Evolutionary conservation across 139 green algal genomes (phyloP).

Genomic region (Yamagishiella unicocca): DNA sequence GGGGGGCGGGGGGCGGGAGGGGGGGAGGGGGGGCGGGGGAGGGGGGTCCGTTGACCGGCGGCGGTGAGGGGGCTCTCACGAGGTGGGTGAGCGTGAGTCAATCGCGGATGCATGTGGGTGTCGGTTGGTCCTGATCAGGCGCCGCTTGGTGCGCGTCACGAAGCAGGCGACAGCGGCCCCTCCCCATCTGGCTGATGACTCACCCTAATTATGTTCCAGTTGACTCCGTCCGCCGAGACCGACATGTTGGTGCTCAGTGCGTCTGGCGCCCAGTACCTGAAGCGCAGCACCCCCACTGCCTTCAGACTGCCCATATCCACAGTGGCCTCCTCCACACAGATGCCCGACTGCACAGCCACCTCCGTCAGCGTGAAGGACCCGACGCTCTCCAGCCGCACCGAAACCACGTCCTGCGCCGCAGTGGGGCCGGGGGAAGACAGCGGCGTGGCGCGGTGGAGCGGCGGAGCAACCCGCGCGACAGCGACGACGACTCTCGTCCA

Average conservation of each 20-base stretch:
- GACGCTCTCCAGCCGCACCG: constrained; percentile 10
- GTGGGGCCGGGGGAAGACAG: too few relatives aligned
- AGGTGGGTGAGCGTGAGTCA: too few relatives aligned
- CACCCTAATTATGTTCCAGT: constrained; percentile 2
- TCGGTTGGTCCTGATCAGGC: too few relatives aligned
- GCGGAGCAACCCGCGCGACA: too few relatives aligned
- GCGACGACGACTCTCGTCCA: too few relatives aligned
- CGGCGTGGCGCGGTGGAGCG: too few relatives aligned
- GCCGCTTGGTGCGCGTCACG: too few relatives aligned
- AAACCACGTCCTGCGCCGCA: constrained; percentile 2
- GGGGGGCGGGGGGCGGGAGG: background rate
- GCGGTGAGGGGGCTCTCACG: too few relatives aligned
- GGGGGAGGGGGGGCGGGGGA: background rate
- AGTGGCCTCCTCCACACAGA: constrained; percentile 17
- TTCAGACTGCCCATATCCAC: constrained; percentile 32
- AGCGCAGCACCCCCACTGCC: background rate
- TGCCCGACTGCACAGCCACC: background rate
- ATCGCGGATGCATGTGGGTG: too few relatives aligned
- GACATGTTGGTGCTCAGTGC: background rate
- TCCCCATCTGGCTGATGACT: background rate
- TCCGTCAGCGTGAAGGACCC: constrained; percentile 32
- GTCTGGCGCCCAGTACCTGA: constrained; percentile 29
- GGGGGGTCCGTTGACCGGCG: too few relatives aligned
- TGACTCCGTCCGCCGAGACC: constrained; percentile 7
- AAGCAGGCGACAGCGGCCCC: background rate